A percentile compares a stretch with the other conserved stretches of the same genome.
Evolutionary conservation across 2,329 filamentous ascomycete genomes (phyloP).

Genomic region (Cladobotryum mycophilum): DNA sequence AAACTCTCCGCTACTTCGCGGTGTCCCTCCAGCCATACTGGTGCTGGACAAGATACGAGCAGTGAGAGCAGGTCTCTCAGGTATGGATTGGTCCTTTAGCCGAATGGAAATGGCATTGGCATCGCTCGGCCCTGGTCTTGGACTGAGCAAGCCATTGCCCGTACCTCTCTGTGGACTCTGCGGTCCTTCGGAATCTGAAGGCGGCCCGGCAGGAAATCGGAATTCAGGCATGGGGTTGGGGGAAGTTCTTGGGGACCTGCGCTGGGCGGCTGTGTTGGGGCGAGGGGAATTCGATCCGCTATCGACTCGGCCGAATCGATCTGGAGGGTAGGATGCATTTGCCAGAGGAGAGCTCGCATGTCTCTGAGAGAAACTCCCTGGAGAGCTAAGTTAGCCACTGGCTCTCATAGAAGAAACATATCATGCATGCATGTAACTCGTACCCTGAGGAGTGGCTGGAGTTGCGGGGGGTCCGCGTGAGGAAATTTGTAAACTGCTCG

Average conservation of each 20-base stretch:
- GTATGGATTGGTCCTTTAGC: constrained; percentile 39
- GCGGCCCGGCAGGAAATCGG: constrained; percentile 46
- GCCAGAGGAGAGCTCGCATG: constrained; percentile 46
- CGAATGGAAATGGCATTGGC: constrained; percentile 32
- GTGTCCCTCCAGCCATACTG: constrained; percentile 67
- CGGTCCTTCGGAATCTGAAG: constrained; percentile 31
- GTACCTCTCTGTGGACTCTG: constrained; percentile 23
- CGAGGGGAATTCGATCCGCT: constrained; percentile 39
- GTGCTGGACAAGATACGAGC: constrained; percentile 70
- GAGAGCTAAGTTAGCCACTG: constrained; percentile 3
- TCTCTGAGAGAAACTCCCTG: constrained; percentile 23
- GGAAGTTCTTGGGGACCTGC: constrained; percentile 35
- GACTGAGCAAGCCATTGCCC: constrained; percentile 36
- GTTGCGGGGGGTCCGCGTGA: constrained; percentile 35
- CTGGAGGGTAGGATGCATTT: constrained; percentile 49
- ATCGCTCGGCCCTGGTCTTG: constrained; percentile 30
- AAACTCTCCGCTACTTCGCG: constrained; percentile 87
- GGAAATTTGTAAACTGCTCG: constrained; percentile 71
- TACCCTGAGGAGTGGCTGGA: constrained; percentile 37
- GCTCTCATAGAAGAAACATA: neutral
- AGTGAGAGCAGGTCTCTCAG: constrained; percentile 53
- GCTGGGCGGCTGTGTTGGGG: constrained; percentile 30
- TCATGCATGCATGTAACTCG: constrained; percentile 27
- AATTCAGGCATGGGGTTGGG: constrained; percentile 48
- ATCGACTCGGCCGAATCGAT: constrained; percentile 37